Conservation (phyloP, 2,329 filamentous ascomycete species). For the Colletotrichum sp. region DNA sequence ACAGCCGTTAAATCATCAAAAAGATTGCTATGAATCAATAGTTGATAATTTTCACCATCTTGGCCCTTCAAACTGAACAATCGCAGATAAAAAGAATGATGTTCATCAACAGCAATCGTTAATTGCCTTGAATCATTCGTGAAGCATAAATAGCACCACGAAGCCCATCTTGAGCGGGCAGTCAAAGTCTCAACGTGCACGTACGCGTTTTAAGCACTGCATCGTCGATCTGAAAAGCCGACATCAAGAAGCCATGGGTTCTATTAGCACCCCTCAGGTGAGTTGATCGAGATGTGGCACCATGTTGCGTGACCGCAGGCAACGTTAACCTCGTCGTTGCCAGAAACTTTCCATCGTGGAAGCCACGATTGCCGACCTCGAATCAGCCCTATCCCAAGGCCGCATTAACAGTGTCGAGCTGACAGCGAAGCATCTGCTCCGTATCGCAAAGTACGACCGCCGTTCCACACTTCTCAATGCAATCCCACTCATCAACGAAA, state of each 20-base stretch:
- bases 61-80: not conserved
- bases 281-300: not conserved
- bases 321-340: not conserved
- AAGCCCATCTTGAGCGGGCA: not conserved
- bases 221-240: not conserved
- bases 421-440: slow-evolving; percentile 27
- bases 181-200: not conserved
- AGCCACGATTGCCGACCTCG: slow-evolving; percentile 28
- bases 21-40: not conserved
- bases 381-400: slow-evolving; percentile 21
- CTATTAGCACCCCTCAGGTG: not conserved
- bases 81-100: not conserved
- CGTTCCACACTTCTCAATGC: slow-evolving; percentile 28
- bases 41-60: not conserved
- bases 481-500: slow-evolving; percentile 26
- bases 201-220: not conserved
- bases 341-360: slow-evolving; percentile 23
- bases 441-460: slow-evolving; percentile 29
- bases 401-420: slow-evolving; percentile 30
- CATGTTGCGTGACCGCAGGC: not conserved
- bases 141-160: not conserved
- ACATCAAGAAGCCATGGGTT: not conserved
- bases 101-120: not conserved
- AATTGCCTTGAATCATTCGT: not conserved
- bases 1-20: not conserved